Base-by-base conservation (phyloP, 805 yeast genomes). In the Debaryomyces tyrocola region DNA sequence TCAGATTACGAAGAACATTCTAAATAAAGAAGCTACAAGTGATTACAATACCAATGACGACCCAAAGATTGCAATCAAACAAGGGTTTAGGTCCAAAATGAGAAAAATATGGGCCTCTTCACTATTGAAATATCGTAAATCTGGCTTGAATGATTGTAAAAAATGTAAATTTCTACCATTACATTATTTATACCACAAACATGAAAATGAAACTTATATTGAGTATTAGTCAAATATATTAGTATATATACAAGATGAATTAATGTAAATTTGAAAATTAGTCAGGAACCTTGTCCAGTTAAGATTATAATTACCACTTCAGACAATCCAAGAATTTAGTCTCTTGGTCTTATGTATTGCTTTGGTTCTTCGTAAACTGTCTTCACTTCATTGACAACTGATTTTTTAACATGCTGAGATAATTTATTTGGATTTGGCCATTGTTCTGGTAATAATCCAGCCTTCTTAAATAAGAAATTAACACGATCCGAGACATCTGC, bases 401-500 rank as follows among this genome's bases (percentile, higher is more conserved):
- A 66, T 45, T 60, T 70, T 15, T 57, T 50, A 20, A 71, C 56
- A 41, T 58, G 59, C 46, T 67, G 70, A 14, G 68, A 51, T 52
- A 67, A 60, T 51, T 70, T 66, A 44, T 53, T 52, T 36, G 89
- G 75, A 57, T 74, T 61, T 41, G 85, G 84, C 85, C 85, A 81
- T 51, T 74, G 74, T 45, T 74, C 77, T 27, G 80, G 78, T 45
- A 82, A 79, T 46, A 80, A 79, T 49, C 96, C 90, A 38, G 87
- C 90, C 64, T 84, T 89, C 61, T 82, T 84, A 63, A 94, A 79
- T 43, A 94, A 70, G 53, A 82, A 82, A 2, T 82, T 78, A 10
- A 92, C 96, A 3, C 94, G 74, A 37, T 86, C 90, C 20, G 92
- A 83, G 6, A 97, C 96, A 63, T 88, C 96, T 1, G 98, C 98